These are phyloP conservation scores for Podospora bellae-mahoneyi DNA, from an alignment of 495 filamentous ascomycete genomes.

Conservation along the genomic window DNA sequence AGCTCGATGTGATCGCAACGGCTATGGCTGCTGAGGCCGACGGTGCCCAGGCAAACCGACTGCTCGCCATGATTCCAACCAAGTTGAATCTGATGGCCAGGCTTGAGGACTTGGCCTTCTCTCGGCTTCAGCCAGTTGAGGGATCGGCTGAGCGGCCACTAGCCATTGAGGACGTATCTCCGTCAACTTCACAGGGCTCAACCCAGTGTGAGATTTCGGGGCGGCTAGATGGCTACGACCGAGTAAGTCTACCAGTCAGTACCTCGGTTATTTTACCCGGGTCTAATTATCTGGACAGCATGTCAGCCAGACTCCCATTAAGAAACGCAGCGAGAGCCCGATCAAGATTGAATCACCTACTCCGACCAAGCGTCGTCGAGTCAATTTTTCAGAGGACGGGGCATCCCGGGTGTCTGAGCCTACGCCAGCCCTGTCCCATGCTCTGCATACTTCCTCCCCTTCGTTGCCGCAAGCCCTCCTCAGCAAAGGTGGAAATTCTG, in stretches of 20 bases:
- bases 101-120: not conserved
- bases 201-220: not conserved
- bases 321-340: not conserved
- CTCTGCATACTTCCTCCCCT: not conserved
- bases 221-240: not conserved
- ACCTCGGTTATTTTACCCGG: not conserved
- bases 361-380: not conserved
- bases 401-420: not conserved
- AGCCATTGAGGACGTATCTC: not conserved
- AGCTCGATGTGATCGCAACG: not conserved
- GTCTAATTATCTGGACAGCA: not conserved
- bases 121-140: not conserved
- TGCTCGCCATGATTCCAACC: not conserved
- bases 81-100: not conserved
- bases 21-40: not conserved
- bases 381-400: not conserved
- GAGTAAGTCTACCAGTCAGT: not conserved
- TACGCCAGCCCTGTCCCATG: not conserved
- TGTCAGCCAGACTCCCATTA: not conserved
- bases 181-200: not conserved
- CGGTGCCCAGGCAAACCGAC: not conserved
- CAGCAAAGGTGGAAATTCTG: too few relatives aligned
- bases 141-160: not conserved
- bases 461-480: not conserved
- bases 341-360: not conserved